Evolutionary conservation across 495 filamentous ascomycete species (phyloP), one percentile per base, ranked within the genome.

Genomic region (Talaromyces trachyspermus): DNA sequence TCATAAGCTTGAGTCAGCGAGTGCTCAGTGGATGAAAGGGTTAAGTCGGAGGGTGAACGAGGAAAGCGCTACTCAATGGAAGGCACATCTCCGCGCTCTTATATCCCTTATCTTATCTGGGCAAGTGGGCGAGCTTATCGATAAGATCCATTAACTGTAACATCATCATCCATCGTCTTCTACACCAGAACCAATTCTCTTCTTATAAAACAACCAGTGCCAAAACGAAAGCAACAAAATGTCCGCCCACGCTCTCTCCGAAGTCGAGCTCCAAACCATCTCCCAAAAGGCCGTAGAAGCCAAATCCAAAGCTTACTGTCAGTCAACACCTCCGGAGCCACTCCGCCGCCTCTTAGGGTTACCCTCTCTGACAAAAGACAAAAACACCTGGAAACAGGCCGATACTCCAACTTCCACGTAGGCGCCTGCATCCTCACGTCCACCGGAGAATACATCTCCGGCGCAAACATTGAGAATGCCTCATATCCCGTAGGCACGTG

Each of bases 381-480:
- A 18, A 1, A 18, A 23, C 18, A 20, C 1, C 18, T 8, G 18
- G 30, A 33, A 9, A 43, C 46, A 86, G 83, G 83, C 64, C 92
- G 89, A 8, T 96, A 98, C 72, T 94, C 87, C 54, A 76, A 83
- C 45, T 98, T 97, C 79, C 88, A 79, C 32, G 92, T 98, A 52
- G 92, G 92, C 49, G 83, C 85, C 38, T 80, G 83, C 25, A 65
- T 98, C 45, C 79, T 98, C 48, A 80, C 81, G 14, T 50, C 66
- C 15, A 71, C 76, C 20, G 79, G 74, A n/a, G 66, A 69, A 43
- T 84, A 76, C 52, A 70, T 88, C 54, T 59, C 66, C 38, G 92
- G 92, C 17, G 89, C 85, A 38, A 98, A 98, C 64, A 80, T 98
- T 22, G 92, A 98, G 68, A 97, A 97, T 63, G 92, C 86, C 1